Evolutionary conservation across 768 basidiomycete genomes (phyloP).

Genomic region (Hygrophorus russula): DNA sequence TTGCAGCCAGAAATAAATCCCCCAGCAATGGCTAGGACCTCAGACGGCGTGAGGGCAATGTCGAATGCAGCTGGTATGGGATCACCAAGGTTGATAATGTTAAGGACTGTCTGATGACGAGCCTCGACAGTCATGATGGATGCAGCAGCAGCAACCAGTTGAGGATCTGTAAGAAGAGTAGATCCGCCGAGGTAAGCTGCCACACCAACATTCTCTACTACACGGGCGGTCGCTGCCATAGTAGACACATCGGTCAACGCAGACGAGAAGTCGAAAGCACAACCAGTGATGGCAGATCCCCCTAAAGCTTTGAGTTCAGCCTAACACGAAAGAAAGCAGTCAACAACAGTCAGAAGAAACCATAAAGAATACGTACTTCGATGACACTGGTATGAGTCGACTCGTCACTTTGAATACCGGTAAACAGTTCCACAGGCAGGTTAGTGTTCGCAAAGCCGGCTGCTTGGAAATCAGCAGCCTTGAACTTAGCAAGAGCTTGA

Average conservation of each 20-base stretch:
- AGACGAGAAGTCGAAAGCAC: conserved; percentile 57
- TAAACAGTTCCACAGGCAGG: conserved; percentile 51
- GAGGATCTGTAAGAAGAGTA: conserved; percentile 46
- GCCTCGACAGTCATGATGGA: conserved; percentile 73
- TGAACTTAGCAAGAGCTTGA: conserved; percentile 56
- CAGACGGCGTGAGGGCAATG: conserved; percentile 52
- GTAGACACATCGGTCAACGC: conserved; percentile 54
- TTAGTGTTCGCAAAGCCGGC: conserved; percentile 54
- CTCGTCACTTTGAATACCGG: conserved; percentile 51
- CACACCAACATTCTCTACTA: conserved; percentile 70
- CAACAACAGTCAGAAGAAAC: not conserved
- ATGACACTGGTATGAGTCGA: conserved; percentile 44
- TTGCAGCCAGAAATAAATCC: conserved; percentile 63
- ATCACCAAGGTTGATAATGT: conserved; percentile 50
- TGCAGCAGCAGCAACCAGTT: conserved; percentile 52
- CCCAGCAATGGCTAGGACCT: conserved; percentile 61
- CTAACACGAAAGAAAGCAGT: conserved; percentile 17
- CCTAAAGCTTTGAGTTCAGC: conserved; percentile 43
- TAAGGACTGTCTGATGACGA: conserved; percentile 73
- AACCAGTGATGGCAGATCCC: conserved; percentile 38
- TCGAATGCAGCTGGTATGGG: conserved; percentile 66
- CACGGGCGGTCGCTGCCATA: conserved; percentile 62
- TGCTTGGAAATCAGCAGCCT: conserved; percentile 43
- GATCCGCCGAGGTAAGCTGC: conserved; percentile 69
- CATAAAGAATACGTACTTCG: conserved; percentile 23